Evolutionary conservation across 75 land plant genomes (phyloP).

Genomic region (Chamaecyparis obtusa): DNA sequence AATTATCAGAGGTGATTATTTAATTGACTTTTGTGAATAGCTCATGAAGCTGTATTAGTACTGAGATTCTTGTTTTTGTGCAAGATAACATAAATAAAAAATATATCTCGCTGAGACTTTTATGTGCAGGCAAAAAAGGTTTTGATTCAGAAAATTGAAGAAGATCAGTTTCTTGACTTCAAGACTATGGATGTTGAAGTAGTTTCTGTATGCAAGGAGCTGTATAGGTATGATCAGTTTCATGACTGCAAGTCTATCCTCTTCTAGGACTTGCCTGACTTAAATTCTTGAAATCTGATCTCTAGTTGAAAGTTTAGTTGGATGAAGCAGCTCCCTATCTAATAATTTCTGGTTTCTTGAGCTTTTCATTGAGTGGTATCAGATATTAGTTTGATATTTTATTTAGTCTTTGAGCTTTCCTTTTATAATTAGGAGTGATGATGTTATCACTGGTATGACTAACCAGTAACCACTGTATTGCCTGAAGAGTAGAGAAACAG

Average conservation of each 20-base stretch:
- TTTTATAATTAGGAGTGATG: background rate
- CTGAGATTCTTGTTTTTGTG: background rate
- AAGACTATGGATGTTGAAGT: constrained; percentile 74
- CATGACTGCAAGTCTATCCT: background rate
- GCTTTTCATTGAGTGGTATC: background rate
- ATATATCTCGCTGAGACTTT: background rate
- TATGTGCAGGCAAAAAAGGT: constrained; percentile 71
- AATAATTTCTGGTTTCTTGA: background rate
- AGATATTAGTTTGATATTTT: background rate
- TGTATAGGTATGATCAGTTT: constrained; percentile 58
- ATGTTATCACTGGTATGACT: background rate
- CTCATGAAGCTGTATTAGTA: background rate
- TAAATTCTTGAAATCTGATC: background rate
- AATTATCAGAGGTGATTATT: constrained; percentile 65
- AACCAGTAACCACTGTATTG: background rate
- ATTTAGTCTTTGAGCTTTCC: background rate
- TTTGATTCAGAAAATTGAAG: constrained; percentile 59
- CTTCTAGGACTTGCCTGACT: background rate
- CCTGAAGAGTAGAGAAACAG: background rate
- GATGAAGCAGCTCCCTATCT: background rate
- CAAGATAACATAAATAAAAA: background rate
- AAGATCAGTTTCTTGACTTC: constrained; percentile 77
- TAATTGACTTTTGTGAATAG: background rate
- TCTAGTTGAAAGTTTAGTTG: background rate
- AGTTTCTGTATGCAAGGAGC: constrained; percentile 74